Percentiles rank a stretch among this genome's conserved stretches.
Evolutionary conservation across 2,329 filamentous ascomycete genomes (phyloP).

Genomic region (Tolypocladium ophioglossoides): DNA sequence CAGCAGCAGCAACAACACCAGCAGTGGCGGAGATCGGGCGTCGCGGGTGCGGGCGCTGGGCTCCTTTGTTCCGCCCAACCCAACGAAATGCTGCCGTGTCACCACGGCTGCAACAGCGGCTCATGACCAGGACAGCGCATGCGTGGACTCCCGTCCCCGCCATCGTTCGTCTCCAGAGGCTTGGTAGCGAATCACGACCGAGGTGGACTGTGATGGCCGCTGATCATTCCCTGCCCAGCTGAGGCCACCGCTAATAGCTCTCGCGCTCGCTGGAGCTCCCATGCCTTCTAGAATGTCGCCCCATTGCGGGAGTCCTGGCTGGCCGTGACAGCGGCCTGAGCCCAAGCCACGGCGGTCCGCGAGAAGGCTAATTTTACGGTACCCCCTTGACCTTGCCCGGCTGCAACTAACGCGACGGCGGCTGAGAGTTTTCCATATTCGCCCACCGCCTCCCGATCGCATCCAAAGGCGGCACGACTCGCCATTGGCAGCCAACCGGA

Average conservation of each 20-base stretch:
- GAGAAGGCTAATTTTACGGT: background rate
- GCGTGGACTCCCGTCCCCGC: background rate
- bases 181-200: conserved; percentile 21
- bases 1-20: too few relatives aligned
- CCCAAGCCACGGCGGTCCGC: background rate
- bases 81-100: background rate
- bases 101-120: background rate
- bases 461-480: background rate
- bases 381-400: background rate
- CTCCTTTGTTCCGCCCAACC: background rate
- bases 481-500: too few relatives aligned
- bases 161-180: conserved; percentile 10
- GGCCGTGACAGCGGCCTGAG: background rate
- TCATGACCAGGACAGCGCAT: too few relatives aligned
- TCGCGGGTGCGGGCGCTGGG: background rate
- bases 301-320: background rate
- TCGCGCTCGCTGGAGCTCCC: background rate
- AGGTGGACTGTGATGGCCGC: background rate
- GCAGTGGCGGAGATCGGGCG: background rate
- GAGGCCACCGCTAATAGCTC: conserved; percentile 3
- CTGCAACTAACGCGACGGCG: background rate
- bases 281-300: conserved; percentile 11
- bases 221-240: conserved; percentile 18
- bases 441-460: background rate
- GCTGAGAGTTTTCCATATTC: background rate